Conservation (phyloP, 2,329 filamentous ascomycete species). For the Dryadomyces sulphureus region DNA sequence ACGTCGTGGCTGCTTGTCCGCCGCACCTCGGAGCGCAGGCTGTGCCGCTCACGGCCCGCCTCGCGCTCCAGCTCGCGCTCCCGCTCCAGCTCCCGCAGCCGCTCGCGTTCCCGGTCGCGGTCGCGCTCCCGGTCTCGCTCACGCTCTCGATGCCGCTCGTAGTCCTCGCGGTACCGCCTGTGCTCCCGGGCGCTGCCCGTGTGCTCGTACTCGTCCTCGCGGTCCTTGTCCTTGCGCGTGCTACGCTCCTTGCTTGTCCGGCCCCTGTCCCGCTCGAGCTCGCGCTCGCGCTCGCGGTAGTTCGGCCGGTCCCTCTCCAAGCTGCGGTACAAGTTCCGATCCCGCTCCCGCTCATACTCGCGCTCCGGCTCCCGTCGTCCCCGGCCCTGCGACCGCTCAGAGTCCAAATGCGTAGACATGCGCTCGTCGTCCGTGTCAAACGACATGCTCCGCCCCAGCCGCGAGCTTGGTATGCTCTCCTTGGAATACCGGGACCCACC, state of each 20-base stretch:
- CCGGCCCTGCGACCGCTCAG: constrained; percentile 15
- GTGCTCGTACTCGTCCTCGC: background rate
- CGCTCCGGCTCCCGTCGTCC: constrained; percentile 17
- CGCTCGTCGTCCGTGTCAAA: constrained; percentile 19
- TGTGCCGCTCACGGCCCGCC: constrained; percentile 9
- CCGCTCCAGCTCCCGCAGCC: background rate
- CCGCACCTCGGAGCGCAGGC: too few relatives aligned
- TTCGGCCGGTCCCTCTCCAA: constrained; percentile 17
- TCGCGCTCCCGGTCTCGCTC: constrained; percentile 20
- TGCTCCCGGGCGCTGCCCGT: constrained; percentile 12
- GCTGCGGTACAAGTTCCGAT: constrained; percentile 21
- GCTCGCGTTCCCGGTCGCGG: constrained; percentile 10
- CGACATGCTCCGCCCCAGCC: constrained; percentile 26
- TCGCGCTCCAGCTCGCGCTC: constrained; percentile 10
- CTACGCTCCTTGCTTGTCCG: constrained; percentile 11
- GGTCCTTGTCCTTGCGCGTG: constrained; percentile 11
- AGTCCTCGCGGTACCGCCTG: background rate
- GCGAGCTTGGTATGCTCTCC: constrained; percentile 24
- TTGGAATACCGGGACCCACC: constrained; percentile 19
- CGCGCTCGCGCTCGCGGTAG: constrained; percentile 19
- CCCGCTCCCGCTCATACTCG: constrained; percentile 15
- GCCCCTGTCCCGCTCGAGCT: constrained; percentile 16
- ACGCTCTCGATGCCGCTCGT: constrained; percentile 11
- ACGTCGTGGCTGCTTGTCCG: too few relatives aligned
- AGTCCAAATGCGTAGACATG: background rate